These are phyloP conservation scores for Neurospora sublineolata DNA, from an alignment of 495 filamentous ascomycete genomes.

Conservation along the genomic window DNA sequence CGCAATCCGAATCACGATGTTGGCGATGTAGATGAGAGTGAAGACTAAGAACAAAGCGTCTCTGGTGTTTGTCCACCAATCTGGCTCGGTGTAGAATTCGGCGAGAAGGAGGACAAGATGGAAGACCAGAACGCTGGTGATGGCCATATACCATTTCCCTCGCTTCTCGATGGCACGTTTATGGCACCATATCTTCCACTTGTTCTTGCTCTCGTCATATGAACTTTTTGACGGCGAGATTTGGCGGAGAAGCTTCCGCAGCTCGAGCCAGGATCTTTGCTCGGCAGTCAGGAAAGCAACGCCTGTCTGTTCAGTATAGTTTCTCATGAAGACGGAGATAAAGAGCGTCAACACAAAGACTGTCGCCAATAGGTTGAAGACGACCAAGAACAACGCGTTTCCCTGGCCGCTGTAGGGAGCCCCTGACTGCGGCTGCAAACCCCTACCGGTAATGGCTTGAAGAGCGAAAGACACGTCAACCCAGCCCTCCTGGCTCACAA, in stretches of 20 bases:
- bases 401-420: constrained; percentile 47
- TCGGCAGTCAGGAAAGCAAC: constrained; percentile 95
- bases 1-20: constrained; percentile 73
- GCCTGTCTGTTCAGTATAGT: constrained; percentile 96
- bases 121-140: constrained; percentile 66
- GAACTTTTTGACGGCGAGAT: constrained; percentile 87
- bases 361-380: constrained; percentile 91
- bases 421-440: constrained; percentile 53
- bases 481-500: constrained; percentile 98
- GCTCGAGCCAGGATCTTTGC: constrained; percentile 91
- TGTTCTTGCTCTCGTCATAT: constrained; percentile 56
- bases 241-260: constrained; percentile 85
- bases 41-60: constrained; percentile 73
- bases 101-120: constrained; percentile 75
- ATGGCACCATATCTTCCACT: constrained; percentile 89
- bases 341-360: constrained; percentile 98
- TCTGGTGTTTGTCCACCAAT: constrained; percentile 54
- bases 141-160: constrained; percentile 76
- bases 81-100: constrained; percentile 69
- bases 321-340: constrained; percentile 98
- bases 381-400: constrained; percentile 87
- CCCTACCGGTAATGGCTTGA: constrained; percentile 69
- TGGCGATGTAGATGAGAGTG: constrained; percentile 73
- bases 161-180: constrained; percentile 87
- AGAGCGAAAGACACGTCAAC: constrained; percentile 76